Percentiles rank a stretch among this genome's conserved stretches.
Evolutionary conservation across 371 early-diverging fungal genomes (phyloP).

Genomic region (Coemansia sp.): DNA sequence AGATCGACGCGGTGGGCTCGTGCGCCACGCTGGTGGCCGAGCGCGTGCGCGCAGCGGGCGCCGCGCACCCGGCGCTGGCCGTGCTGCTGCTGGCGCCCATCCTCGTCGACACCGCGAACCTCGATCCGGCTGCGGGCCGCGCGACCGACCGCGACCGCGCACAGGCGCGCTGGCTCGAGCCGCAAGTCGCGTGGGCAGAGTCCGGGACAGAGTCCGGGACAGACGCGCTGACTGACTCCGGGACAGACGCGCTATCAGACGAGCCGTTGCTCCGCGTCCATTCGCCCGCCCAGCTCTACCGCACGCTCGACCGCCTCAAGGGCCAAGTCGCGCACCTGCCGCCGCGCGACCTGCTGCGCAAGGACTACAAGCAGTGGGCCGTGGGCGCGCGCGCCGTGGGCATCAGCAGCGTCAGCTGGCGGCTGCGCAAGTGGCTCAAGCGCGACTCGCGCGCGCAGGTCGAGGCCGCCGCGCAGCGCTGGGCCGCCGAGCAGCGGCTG

Average conservation of each 20-base stretch:
- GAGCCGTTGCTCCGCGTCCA: slow-evolving; percentile 6
- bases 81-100: slow-evolving; percentile 54
- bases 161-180: slow-evolving; percentile 37
- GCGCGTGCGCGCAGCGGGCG: slow-evolving; percentile 13
- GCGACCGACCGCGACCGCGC: slow-evolving; percentile 50
- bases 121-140: slow-evolving; percentile 46
- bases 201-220: not conserved
- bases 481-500: slow-evolving; percentile 26
- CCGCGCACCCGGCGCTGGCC: slow-evolving; percentile 43
- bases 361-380: slow-evolving; percentile 60
- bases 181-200: slow-evolving; percentile 31
- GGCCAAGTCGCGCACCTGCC: slow-evolving; percentile 49
- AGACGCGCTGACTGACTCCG: too few relatives aligned
- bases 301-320: slow-evolving; percentile 52
- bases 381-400: slow-evolving; percentile 47
- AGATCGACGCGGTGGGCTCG: slow-evolving; percentile 54
- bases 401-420: slow-evolving; percentile 53
- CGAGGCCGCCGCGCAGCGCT: slow-evolving; percentile 20
- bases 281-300: slow-evolving; percentile 36
- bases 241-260: not conserved
- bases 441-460: slow-evolving; percentile 20
- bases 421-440: slow-evolving; percentile 49
- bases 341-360: slow-evolving; percentile 53
- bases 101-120: slow-evolving; percentile 57
- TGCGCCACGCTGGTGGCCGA: slow-evolving; percentile 53